phyloP scores from a whole-genome alignment of 805 yeast species.

The Candida pseudoglaebosa region DNA sequence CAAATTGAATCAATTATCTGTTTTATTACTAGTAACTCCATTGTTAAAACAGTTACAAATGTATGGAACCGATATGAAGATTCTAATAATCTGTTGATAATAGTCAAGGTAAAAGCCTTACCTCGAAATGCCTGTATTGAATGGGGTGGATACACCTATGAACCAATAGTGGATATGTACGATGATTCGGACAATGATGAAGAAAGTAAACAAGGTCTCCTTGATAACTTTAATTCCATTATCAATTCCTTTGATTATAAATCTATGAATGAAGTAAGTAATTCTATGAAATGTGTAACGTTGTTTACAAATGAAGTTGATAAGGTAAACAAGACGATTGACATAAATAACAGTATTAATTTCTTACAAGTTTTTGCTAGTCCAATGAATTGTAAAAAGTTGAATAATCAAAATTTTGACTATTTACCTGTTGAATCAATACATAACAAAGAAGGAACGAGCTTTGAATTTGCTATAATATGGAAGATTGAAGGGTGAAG shows the following conservation, averaged over 20 bases:
- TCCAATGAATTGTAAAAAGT: neutral
- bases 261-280: constrained; percentile 11
- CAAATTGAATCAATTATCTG: constrained; percentile 50
- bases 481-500: constrained; percentile 14
- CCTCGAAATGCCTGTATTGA: constrained; percentile 68
- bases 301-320: constrained; percentile 14
- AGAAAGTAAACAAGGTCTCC: constrained; percentile 6
- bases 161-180: constrained; percentile 30
- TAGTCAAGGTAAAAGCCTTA: constrained; percentile 52
- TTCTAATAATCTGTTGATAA: constrained; percentile 31
- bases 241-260: constrained; percentile 10
- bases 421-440: constrained; percentile 15
- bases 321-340: constrained; percentile 10
- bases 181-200: constrained; percentile 44
- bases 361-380: constrained; percentile 11
- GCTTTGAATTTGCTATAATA: constrained; percentile 12
- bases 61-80: constrained; percentile 46
- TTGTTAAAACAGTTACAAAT: constrained; percentile 26
- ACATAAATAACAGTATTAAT: constrained; percentile 1
- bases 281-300: constrained; percentile 6
- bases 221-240: neutral
- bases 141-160: constrained; percentile 66
- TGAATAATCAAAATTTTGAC: constrained; percentile 8
- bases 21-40: constrained; percentile 39
- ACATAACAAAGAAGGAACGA: constrained; percentile 9